phyloP scores from a whole-genome alignment of 2,329 filamentous ascomycete species.

The Cladosporium sp. region DNA sequence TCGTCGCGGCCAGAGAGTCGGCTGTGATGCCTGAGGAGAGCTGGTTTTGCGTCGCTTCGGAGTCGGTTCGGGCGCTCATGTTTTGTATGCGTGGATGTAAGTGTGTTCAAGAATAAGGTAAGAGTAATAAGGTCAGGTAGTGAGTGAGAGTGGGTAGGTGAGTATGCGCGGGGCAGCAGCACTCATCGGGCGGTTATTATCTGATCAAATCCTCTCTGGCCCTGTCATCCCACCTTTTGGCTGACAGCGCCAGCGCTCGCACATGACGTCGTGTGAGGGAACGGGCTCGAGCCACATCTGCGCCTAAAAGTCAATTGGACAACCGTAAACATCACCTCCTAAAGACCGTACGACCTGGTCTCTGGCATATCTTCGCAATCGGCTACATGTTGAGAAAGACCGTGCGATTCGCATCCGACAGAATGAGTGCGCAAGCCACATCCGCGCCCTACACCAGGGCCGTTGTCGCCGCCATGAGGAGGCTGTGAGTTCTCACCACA shows the following conservation, averaged over 20 bases:
- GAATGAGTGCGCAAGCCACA: slow-evolving; percentile 38
- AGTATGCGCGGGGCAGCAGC: no score
- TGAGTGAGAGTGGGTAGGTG: no score
- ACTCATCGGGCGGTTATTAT: no score
- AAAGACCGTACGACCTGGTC: no score
- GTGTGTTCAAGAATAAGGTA: neutral
- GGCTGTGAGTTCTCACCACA: slow-evolving; percentile 55
- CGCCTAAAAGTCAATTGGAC: slow-evolving; percentile 10
- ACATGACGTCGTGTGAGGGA: slow-evolving; percentile 3
- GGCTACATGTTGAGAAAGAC: slow-evolving; percentile 30
- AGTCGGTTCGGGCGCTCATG: slow-evolving; percentile 44
- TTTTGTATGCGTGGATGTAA: slow-evolving; percentile 5
- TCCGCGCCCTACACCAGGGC: slow-evolving; percentile 59
- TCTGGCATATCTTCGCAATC: no score
- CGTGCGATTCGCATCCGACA: slow-evolving; percentile 31
- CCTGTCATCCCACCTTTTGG: no score
- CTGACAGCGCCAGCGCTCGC: neutral
- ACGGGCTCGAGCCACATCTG: neutral
- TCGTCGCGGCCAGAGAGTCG: slow-evolving; percentile 62
- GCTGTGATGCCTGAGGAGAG: slow-evolving; percentile 64
- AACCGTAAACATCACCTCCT: slow-evolving; percentile 9
- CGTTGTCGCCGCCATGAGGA: slow-evolving; percentile 75
- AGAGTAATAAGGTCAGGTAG: no score
- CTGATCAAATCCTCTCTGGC: no score
- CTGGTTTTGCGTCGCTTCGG: slow-evolving; percentile 48